Percentiles rank a stretch among this genome's conserved stretches.
phyloP scores from a whole-genome alignment of 2,329 filamentous ascomycete genomes.

The Colletotrichum godetiae region DNA sequence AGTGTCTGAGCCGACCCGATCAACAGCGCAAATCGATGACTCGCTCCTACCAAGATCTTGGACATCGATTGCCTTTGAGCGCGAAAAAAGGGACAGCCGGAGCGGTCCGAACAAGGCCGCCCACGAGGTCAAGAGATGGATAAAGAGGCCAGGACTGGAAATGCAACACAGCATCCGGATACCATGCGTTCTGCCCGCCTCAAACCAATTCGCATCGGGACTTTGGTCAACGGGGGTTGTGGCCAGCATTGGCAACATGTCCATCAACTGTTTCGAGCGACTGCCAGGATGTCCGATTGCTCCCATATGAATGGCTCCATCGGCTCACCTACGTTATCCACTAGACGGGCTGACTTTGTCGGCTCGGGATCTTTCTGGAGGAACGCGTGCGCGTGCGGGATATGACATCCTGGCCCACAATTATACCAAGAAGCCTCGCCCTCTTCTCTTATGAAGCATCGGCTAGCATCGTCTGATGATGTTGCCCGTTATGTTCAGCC shows the following conservation, averaged over 20 bases:
- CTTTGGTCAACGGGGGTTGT: not conserved
- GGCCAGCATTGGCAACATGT: not conserved
- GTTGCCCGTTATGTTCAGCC: not conserved
- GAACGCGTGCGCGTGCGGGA: not conserved
- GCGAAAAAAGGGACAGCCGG: not conserved
- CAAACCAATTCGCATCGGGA: not conserved
- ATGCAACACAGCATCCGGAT: not conserved
- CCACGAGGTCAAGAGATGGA: not conserved
- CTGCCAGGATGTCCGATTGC: slow-evolving; percentile 10
- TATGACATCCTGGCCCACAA: not conserved
- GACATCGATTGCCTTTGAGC: not conserved
- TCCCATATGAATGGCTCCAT: not conserved
- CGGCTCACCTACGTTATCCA: not conserved
- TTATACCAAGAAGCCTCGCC: not conserved
- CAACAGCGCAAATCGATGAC: not conserved
- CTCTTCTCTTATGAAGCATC: not conserved
- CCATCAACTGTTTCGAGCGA: slow-evolving; percentile 10
- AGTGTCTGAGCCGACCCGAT: not conserved
- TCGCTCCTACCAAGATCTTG: not conserved
- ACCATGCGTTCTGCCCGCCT: not conserved
- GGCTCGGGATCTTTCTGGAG: not conserved
- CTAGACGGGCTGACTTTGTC: not conserved
- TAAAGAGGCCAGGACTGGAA: not conserved
- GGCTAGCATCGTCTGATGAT: not conserved
- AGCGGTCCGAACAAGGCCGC: not conserved